These are phyloP conservation scores for Tinospora cordifolia DNA, from an alignment of 164 flowering plant genomes.

Conservation along the genomic window DNA sequence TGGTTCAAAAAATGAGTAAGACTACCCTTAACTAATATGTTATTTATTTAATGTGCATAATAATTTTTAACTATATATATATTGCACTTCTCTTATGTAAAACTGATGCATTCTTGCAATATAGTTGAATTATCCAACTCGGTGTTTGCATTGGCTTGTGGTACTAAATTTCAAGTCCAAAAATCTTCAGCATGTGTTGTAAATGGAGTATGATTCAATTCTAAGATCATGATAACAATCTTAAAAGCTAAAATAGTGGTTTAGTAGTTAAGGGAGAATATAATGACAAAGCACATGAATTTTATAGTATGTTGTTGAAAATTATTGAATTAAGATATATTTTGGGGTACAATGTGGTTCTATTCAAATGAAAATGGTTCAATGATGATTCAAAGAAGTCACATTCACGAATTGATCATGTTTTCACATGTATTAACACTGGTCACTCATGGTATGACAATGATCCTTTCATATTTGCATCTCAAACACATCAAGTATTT, in stretches of 20 bases:
- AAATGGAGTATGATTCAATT: constrained; percentile 1
- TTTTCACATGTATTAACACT: neutral
- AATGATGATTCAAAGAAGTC: neutral
- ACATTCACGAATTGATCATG: neutral
- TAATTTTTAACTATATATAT: too few species aligned
- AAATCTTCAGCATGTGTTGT: constrained; percentile 1
- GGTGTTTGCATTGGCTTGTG: constrained; percentile 4
- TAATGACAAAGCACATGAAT: neutral
- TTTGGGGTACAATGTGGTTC: neutral
- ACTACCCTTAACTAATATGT: too few species aligned
- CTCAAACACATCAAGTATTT: neutral
- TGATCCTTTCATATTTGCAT: constrained; percentile 2
- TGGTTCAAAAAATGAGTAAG: too few species aligned
- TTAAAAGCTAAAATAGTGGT: neutral
- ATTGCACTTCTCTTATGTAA: too few species aligned
- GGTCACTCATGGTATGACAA: neutral
- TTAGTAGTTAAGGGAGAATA: neutral
- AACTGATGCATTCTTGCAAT: too few species aligned
- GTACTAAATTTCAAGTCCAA: neutral
- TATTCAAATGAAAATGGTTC: constrained; percentile 4
- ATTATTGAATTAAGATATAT: constrained; percentile 6
- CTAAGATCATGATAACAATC: neutral
- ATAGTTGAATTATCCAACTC: too few species aligned
- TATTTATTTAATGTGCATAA: too few species aligned
- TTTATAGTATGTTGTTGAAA: neutral